Evolutionary conservation across 352 stramenopile genomes (phyloP).

Genomic region (Pythium dissimile): DNA sequence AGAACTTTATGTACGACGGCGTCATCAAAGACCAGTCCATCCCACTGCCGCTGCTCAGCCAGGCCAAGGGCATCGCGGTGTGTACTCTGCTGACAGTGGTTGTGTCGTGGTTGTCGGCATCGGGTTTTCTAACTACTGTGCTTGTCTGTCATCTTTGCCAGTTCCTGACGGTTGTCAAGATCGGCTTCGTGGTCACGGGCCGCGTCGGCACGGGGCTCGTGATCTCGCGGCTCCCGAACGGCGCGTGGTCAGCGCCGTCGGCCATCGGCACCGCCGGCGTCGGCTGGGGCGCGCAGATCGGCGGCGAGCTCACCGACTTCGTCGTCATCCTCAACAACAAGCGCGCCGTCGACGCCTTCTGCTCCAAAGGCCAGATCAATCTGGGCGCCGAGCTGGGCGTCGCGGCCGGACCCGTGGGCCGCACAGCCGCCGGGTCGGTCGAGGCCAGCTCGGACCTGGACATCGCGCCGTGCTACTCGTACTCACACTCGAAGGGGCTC

Average conservation of each 20-base stretch:
- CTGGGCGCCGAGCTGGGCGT: conserved; percentile 89
- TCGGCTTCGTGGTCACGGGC: conserved; percentile 83
- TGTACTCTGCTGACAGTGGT: too few species aligned
- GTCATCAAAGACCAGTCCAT: conserved; percentile 91
- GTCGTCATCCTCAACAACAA: conserved; percentile 93
- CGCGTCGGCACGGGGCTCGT: conserved; percentile 92
- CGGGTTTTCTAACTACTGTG: background rate
- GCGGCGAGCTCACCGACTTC: conserved; percentile 92
- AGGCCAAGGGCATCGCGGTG: conserved; percentile 89
- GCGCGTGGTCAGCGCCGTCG: conserved; percentile 94
- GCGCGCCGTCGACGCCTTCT: conserved; percentile 82
- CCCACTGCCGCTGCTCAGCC: conserved; percentile 80
- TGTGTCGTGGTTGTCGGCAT: background rate
- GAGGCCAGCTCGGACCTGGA: conserved; percentile 75
- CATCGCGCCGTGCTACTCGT: conserved; percentile 89
- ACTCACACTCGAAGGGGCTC: conserved; percentile 89
- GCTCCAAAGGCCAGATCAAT: conserved; percentile 84
- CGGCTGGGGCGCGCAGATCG: conserved; percentile 89
- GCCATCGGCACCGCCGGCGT: conserved; percentile 91
- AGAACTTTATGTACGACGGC: conserved; percentile 89
- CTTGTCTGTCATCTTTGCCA: conserved; percentile 16
- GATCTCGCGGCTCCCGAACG: conserved; percentile 88
- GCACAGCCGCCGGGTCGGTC: conserved; percentile 68
- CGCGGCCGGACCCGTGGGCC: conserved; percentile 88
- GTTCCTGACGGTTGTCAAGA: conserved; percentile 93